Conservation (phyloP, 768 basidiomycete species). For the Rhodosporidiobolus sp. region DNA sequence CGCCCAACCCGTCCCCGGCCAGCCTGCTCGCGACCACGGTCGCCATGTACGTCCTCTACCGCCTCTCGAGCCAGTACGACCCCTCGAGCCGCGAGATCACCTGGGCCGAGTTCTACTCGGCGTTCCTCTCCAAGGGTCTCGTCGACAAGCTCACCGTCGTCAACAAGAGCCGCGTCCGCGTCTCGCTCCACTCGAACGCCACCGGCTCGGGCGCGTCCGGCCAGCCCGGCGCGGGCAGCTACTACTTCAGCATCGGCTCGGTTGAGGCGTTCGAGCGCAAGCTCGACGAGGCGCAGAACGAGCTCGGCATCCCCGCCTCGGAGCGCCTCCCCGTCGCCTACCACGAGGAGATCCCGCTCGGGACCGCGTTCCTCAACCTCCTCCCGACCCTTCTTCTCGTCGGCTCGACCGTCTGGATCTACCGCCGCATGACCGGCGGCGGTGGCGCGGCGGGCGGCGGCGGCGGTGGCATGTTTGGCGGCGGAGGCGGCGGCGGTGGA, state of each 20-base stretch:
- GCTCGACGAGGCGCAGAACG: slow-evolving; percentile 85
- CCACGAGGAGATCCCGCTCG: slow-evolving; percentile 84
- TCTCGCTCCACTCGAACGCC: slow-evolving; percentile 88
- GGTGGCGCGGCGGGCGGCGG: slow-evolving; percentile 64
- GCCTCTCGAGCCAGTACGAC: slow-evolving; percentile 36
- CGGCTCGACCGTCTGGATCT: slow-evolving; percentile 85
- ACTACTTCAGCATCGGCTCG: slow-evolving; percentile 95
- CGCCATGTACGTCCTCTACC: slow-evolving; percentile 41
- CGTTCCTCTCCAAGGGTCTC: slow-evolving; percentile 91
- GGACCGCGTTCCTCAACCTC: slow-evolving; percentile 78
- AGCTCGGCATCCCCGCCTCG: slow-evolving; percentile 83
- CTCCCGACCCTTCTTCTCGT: slow-evolving; percentile 91
- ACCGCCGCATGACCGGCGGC: slow-evolving; percentile 56
- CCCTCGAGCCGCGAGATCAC: slow-evolving; percentile 73
- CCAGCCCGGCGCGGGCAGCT: slow-evolving; percentile 55
- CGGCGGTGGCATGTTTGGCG: slow-evolving; percentile 33
- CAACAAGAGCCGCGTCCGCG: slow-evolving; percentile 83
- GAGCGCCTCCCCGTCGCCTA: slow-evolving; percentile 97
- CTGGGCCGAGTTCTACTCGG: slow-evolving; percentile 98
- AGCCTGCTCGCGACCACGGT: slow-evolving; percentile 35
- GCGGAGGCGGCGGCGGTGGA: slow-evolving; percentile 54
- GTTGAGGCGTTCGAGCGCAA: slow-evolving; percentile 95
- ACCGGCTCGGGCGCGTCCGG: slow-evolving; percentile 59
- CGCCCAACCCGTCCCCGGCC: slow-evolving; percentile 20
- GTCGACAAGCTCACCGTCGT: slow-evolving; percentile 91